Percentiles rank a stretch among this genome's conserved stretches.
phyloP scores from a whole-genome alignment of 148 eudicot species.

The Chenopodium quinoa region DNA sequence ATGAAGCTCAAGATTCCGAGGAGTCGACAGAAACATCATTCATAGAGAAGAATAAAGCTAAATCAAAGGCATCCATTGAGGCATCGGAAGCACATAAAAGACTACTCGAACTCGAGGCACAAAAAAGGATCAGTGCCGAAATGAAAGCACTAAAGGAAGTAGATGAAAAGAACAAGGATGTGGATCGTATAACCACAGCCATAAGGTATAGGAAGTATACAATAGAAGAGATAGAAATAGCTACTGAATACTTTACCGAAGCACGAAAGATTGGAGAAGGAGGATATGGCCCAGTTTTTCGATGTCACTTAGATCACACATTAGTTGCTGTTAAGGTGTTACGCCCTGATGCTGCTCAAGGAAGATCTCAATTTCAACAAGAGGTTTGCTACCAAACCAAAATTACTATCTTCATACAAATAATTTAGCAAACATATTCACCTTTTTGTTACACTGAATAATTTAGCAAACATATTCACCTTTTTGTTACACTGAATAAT shows the following conservation, averaged over 20 bases:
- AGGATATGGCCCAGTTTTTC: slow-evolving; percentile 90
- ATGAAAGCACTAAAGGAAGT: slow-evolving; percentile 56
- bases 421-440: too few relatives aligned
- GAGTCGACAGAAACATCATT: slow-evolving; percentile 38
- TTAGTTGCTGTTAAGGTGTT: slow-evolving; percentile 81
- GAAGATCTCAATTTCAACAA: slow-evolving; percentile 86
- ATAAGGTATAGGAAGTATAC: slow-evolving; percentile 62
- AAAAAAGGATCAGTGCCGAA: slow-evolving; percentile 53
- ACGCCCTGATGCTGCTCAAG: slow-evolving; percentile 97
- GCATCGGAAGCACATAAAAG: slow-evolving; percentile 67
- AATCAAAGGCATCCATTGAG: slow-evolving; percentile 54
- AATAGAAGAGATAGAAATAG: slow-evolving; percentile 83
- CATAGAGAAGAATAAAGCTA: slow-evolving; percentile 54
- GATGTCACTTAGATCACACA: slow-evolving; percentile 70
- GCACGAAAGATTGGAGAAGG: slow-evolving; percentile 89
- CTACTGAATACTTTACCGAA: slow-evolving; percentile 61
- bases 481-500: neutral
- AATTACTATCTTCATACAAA: neutral
- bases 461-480: too few relatives aligned
- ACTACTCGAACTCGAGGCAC: slow-evolving; percentile 64
- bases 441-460: neutral
- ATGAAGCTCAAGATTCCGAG: slow-evolving; percentile 45
- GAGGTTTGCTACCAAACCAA: slow-evolving; percentile 41
- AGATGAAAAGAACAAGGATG: slow-evolving; percentile 38
- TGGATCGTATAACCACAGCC: slow-evolving; percentile 24